phyloP scores from a whole-genome alignment of 495 filamentous ascomycete species.

The Cetradonia linearis region DNA sequence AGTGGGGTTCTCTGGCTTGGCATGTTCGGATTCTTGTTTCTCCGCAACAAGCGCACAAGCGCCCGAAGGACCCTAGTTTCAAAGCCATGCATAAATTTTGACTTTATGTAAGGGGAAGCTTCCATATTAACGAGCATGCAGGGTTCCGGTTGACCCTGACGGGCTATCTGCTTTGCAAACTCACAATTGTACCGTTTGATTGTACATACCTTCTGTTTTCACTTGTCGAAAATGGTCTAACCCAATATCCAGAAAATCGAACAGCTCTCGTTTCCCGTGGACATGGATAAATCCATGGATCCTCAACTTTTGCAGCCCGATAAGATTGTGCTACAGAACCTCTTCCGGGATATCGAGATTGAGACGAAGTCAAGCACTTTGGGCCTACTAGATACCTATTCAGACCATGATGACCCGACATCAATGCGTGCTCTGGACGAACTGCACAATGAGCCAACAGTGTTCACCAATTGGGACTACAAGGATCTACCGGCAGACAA shows the following conservation, averaged over 20 bases:
- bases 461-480: conserved; percentile 41
- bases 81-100: not conserved
- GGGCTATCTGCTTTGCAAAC: not conserved
- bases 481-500: conserved; percentile 29
- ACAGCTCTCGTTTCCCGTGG: not conserved
- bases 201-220: not conserved
- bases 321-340: conserved; percentile 38
- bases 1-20: too few relatives aligned
- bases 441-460: conserved; percentile 10
- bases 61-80: not conserved
- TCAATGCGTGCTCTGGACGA: conserved; percentile 31
- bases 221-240: not conserved
- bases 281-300: conserved; percentile 26
- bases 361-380: conserved; percentile 22
- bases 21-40: too few relatives aligned
- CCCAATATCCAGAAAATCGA: not conserved
- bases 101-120: not conserved
- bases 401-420: conserved; percentile 38
- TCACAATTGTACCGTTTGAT: not conserved
- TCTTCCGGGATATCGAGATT: conserved; percentile 32
- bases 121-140: not conserved
- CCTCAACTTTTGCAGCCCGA: conserved; percentile 43
- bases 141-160: not conserved
- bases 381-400: conserved; percentile 11
- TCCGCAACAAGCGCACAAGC: not conserved